A percentile compares a stretch with the other conserved stretches of the same genome.
Evolutionary conservation across 805 yeast genomes (phyloP).

Genomic region (Myxozyma vanderwaltii): DNA sequence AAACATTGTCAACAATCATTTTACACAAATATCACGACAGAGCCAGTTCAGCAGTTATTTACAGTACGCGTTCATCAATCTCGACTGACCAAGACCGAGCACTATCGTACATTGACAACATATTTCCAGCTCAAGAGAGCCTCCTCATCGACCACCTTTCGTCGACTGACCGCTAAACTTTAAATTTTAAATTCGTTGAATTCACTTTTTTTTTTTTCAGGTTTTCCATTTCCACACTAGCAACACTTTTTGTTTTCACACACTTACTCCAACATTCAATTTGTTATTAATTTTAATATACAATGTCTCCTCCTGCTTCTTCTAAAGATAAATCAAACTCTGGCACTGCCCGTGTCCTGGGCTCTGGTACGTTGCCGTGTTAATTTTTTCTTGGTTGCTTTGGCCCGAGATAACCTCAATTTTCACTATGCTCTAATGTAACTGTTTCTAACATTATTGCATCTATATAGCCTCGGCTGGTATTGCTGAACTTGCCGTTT

Average conservation of each 20-base stretch:
- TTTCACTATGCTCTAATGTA: background rate
- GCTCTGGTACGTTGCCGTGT: slow-evolving; percentile 57
- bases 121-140: background rate
- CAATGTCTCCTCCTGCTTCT: slow-evolving; percentile 39
- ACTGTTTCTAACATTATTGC: background rate
- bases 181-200: background rate
- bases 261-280: too few species aligned
- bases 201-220: background rate
- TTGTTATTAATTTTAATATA: background rate
- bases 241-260: too few species aligned
- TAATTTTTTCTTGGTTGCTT: background rate
- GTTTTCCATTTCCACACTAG: background rate
- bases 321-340: slow-evolving; percentile 78
- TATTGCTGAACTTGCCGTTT: slow-evolving; percentile 90
- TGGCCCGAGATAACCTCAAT: background rate
- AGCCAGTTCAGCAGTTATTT: too few species aligned
- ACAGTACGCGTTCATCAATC: too few species aligned
- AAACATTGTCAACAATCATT: too few species aligned
- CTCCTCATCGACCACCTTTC: background rate
- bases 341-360: slow-evolving; percentile 85
- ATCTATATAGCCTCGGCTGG: slow-evolving; percentile 64
- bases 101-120: too few species aligned
- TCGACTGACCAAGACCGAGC: too few species aligned
- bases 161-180: background rate
- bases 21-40: too few species aligned